A percentile compares a stretch with the other conserved stretches of the same genome.
These are phyloP conservation scores for Ophiostoma australiae DNA, from an alignment of 2,329 filamentous ascomycete genomes.

Conservation along the genomic window DNA sequence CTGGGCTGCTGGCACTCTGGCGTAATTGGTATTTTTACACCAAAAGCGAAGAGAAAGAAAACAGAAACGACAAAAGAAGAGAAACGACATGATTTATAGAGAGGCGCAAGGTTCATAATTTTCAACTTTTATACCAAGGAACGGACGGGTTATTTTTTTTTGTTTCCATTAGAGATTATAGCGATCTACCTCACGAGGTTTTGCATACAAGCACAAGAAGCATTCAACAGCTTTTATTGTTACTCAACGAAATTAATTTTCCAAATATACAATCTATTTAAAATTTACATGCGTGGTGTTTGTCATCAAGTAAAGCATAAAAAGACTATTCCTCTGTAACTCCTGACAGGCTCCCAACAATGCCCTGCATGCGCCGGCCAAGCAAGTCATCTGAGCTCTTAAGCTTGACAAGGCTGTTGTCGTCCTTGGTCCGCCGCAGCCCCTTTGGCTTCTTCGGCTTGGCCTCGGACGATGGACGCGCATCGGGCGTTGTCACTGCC, in stretches of 20 bases:
- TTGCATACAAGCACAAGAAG: neutral
- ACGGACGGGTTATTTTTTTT: neutral
- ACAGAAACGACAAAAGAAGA: neutral
- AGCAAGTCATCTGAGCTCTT: slow-evolving; percentile 56
- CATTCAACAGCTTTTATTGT: slow-evolving; percentile 6
- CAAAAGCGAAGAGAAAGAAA: neutral
- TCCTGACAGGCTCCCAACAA: slow-evolving; percentile 51
- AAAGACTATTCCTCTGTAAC: slow-evolving; percentile 38
- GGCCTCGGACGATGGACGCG: neutral
- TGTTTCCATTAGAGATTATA: neutral
- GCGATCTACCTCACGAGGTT: neutral
- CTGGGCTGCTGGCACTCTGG: slow-evolving; percentile 23
- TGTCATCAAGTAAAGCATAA: neutral
- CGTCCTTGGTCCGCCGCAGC: slow-evolving; percentile 34
- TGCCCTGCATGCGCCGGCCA: slow-evolving; percentile 53
- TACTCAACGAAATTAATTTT: neutral
- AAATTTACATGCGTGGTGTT: neutral
- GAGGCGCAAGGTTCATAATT: slow-evolving; percentile 13
- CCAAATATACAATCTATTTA: neutral
- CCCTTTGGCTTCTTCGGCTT: slow-evolving; percentile 26
- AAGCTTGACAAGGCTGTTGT: slow-evolving; percentile 47
- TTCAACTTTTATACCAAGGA: slow-evolving; percentile 15
- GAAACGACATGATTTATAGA: slow-evolving; percentile 9
- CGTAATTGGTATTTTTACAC: neutral
- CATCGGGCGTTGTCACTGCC: neutral